Conservation (phyloP, 805 yeast genomes). For the Starmerella lactis-condensi region DNA sequence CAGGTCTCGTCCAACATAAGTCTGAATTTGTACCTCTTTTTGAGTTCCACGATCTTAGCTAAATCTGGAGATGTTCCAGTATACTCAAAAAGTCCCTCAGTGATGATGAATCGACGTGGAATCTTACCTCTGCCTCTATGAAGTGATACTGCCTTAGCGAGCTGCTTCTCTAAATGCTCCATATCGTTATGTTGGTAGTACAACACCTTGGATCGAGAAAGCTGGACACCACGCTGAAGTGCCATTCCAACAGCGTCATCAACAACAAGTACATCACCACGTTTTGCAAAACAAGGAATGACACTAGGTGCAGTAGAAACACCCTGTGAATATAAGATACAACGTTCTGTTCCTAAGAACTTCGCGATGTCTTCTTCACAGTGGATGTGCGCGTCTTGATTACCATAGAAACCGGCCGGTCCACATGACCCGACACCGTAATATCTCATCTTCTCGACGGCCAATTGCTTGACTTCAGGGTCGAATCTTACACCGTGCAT, state of each 20-base stretch:
- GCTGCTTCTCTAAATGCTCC: slow-evolving; percentile 55
- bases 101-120: slow-evolving; percentile 76
- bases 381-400: slow-evolving; percentile 74
- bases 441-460: slow-evolving; percentile 38
- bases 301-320: slow-evolving; percentile 72
- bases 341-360: slow-evolving; percentile 58
- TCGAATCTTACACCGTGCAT: slow-evolving; percentile 43
- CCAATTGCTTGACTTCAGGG: slow-evolving; percentile 31
- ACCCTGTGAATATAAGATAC: slow-evolving; percentile 86
- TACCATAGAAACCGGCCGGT: slow-evolving; percentile 93
- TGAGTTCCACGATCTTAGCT: slow-evolving; percentile 49
- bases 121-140: slow-evolving; percentile 43
- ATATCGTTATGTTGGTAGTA: slow-evolving; percentile 79
- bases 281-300: slow-evolving; percentile 78
- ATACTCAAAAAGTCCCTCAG: slow-evolving; percentile 75
- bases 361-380: slow-evolving; percentile 57
- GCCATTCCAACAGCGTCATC: slow-evolving; percentile 62
- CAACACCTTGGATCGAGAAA: slow-evolving; percentile 65
- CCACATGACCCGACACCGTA: slow-evolving; percentile 98
- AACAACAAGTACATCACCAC: slow-evolving; percentile 84
- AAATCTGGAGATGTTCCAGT: slow-evolving; percentile 66
- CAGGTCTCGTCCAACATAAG: slow-evolving; percentile 72
- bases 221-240: slow-evolving; percentile 70
- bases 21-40: slow-evolving; percentile 66
- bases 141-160: slow-evolving; percentile 38